These are phyloP conservation scores for Microsporum audouinii DNA, from an alignment of 2,329 filamentous ascomycete genomes.

Conservation along the genomic window DNA sequence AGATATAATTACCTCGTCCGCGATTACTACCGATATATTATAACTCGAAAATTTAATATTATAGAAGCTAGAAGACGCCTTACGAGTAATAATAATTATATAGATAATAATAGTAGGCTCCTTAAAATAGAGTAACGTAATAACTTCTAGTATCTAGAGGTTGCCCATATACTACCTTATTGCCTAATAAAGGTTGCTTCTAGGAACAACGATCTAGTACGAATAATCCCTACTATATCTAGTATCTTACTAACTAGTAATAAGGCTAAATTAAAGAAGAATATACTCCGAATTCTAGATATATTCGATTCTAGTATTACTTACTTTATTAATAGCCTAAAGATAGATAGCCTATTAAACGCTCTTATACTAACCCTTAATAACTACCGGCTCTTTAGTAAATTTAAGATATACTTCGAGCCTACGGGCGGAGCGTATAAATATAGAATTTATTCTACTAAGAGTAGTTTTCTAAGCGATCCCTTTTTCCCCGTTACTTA, in stretches of 20 bases:
- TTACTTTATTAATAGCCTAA: conserved; percentile 28
- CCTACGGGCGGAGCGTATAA: background rate
- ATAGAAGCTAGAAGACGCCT: conserved; percentile 13
- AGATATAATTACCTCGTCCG: conserved; percentile 14
- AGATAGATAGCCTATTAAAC: conserved; percentile 21
- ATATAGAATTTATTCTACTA: conserved; percentile 15
- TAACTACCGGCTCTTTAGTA: conserved; percentile 3
- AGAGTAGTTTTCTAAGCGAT: background rate
- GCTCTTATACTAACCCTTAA: conserved; percentile 6
- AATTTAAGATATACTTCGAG: conserved; percentile 23
- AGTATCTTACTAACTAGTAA: conserved; percentile 5
- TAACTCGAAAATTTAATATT: conserved; percentile 14
- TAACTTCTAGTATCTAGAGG: conserved; percentile 13
- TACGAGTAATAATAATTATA: conserved; percentile 10
- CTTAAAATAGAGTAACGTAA: conserved; percentile 4
- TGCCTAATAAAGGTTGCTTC: conserved; percentile 15
- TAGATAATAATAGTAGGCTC: conserved; percentile 14
- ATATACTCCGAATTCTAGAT: conserved; percentile 29
- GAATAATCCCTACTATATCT: conserved; percentile 4
- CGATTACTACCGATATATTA: conserved; percentile 15
- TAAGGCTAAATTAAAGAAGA: conserved; percentile 24
- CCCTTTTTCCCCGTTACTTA: conserved; percentile 11
- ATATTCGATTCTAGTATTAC: conserved; percentile 32
- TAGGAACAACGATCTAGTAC: conserved; percentile 15
- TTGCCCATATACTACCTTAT: conserved; percentile 18